Percentiles rank a stretch among this genome's conserved stretches.
Conservation (phyloP, 2,329 filamentous ascomycete species). For the Cladobotryum mycophilum region DNA sequence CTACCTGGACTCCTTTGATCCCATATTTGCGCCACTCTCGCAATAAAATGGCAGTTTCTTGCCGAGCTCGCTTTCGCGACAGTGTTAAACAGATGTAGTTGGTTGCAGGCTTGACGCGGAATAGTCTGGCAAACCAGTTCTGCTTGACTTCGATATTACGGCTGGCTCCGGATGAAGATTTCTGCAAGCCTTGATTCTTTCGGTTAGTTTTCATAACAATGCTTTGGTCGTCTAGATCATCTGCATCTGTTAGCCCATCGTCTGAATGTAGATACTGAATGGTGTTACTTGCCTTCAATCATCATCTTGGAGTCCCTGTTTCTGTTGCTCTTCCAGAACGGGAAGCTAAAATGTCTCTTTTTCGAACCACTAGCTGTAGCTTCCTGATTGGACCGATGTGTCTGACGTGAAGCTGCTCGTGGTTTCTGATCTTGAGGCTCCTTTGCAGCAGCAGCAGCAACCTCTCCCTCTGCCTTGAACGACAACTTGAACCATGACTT, state of each 20-base stretch:
- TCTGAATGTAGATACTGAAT: not conserved
- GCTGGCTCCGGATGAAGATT: constrained; percentile 31
- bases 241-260: not conserved
- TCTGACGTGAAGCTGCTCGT: constrained; percentile 12
- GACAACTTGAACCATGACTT: constrained; percentile 47
- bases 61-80: constrained; percentile 61
- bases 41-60: constrained; percentile 69
- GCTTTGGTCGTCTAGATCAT: not conserved
- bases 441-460: not conserved
- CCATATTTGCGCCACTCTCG: constrained; percentile 77
- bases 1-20: constrained; percentile 70
- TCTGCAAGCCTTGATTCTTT: constrained; percentile 21
- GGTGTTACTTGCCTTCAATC: constrained; percentile 34
- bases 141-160: constrained; percentile 62
- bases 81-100: constrained; percentile 70
- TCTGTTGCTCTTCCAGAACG: constrained; percentile 50
- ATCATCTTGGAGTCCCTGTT: constrained; percentile 39
- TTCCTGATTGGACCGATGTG: constrained; percentile 13
- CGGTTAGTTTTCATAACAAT: not conserved
- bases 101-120: constrained; percentile 79
- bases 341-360: constrained; percentile 47
- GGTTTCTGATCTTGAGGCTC: constrained; percentile 7
- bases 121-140: constrained; percentile 84
- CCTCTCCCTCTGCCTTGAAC: constrained; percentile 28
- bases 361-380: constrained; percentile 28